Base-by-base conservation (phyloP, 257 asterid genomes). In the Perilla frutescens region DNA sequence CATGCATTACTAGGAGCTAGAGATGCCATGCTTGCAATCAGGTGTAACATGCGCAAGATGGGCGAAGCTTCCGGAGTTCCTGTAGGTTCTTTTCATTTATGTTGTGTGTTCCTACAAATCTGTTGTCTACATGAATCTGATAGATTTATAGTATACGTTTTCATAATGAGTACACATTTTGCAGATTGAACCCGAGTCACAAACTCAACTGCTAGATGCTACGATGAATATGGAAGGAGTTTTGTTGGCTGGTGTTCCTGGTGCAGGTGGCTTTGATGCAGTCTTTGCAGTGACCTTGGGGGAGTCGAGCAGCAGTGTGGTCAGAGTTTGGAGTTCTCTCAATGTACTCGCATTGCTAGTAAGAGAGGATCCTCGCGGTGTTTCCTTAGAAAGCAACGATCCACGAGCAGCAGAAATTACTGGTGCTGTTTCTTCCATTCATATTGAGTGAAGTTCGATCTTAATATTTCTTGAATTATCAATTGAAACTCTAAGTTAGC, bases 231-330 rank as follows among this genome's bases (percentile, higher is more conserved):
- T 68, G 70, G 92, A 90, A 82, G 99, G 99, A 67, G 98, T 90
- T 70, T 40, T 92, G 40, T 63, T 95, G 76, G 96, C 92, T 34
- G 99, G 98, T 58, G 97, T 95, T 81, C 99, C 98, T 14, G 99
- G 98, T 56, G 99, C 96, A 9, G 99, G 99, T 70, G 99, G 99
- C 9, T 95, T 92, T 60, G 99, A 90, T 65, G 99, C 98, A 0
- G 94, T 92, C 48, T 92, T 92, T 87, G 94, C 98, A 7, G 80
- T 95, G 72, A 83, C 96, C 32, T 80, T 95, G 78, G 96, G 94
- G 20, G 81, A 70, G 61, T 82, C 96, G 34, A 82, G 85, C 81
- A 58, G 75, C 71, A 86, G 84, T 4, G 88, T 95, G 54, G 67
- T 81, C 68, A 82, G 76, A 64, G 80, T 84, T 44, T 95, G 99